Evolutionary conservation across 352 stramenopile genomes (phyloP), one percentile per base, ranked within the genome.

Genomic region (Pilasporangium apinafurcum): DNA sequence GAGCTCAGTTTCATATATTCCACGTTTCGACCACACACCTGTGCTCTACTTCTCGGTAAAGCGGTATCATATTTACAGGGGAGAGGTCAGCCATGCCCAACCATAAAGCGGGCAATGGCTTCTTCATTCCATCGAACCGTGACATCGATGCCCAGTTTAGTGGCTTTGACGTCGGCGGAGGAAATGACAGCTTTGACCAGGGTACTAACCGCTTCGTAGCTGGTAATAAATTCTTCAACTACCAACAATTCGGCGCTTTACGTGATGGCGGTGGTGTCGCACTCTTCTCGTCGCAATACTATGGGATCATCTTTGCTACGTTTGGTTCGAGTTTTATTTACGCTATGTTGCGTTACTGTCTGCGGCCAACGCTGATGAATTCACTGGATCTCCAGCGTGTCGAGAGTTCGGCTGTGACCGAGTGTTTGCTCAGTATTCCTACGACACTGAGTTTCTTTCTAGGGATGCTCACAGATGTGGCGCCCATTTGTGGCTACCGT

Each of bases 361-460:
- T 86, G 57, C 67, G 76, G 2, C 69, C 76, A 27, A 76, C 71
- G 37, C 62, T 88, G 42, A 82, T 84, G 62, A 72, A 83, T 53
- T 80, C 67, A 37, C 58, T 88, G 17, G 25, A 69, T 29, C 53
- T 83, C 29, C 58, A 83, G 36, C 67, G 68, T 17, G 51, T 44
- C 25, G 68, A 86, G 53, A 75, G 59, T 34, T 67, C 53, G 28
- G 50, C 57, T 13, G 64, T 83, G 22, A 84, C 81, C 22, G 69
- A 88, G 61, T 83, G 67, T 43, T 43, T 95, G 16, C 52, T 95
- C 13, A 87, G 72, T 54, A 77, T 96, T 34, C 86, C 86, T n/a
- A 95, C 83, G 58, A 87, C 66, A 10, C 78, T 96, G 21, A 85
- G 80, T 37, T 75, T 96, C 24, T 79, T 96, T 25, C 68, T 90